phyloP scores from a whole-genome alignment of 768 basidiomycete genomes.

The Tremella fuciformis region DNA sequence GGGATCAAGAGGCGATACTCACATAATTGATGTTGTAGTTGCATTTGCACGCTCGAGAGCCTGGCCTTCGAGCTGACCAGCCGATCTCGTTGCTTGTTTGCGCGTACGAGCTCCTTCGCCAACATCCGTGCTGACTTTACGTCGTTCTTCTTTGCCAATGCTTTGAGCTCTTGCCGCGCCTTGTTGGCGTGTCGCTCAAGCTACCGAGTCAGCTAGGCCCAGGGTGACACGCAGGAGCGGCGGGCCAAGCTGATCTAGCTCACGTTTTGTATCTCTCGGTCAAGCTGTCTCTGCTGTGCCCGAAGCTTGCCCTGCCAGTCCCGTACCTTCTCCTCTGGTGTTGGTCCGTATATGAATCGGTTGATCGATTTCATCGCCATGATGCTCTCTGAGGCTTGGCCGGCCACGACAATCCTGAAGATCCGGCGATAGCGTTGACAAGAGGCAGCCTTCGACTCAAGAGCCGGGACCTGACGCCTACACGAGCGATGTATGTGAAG shows the following conservation, averaged over 20 bases:
- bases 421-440: neutral
- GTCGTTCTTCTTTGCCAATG: slow-evolving; percentile 85
- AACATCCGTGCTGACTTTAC: slow-evolving; percentile 87
- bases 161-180: slow-evolving; percentile 75
- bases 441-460: too few relatives aligned
- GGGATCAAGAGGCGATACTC: slow-evolving; percentile 43
- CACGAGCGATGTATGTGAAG: too few relatives aligned
- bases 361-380: slow-evolving; percentile 60
- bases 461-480: too few relatives aligned
- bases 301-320: slow-evolving; percentile 88
- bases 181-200: slow-evolving; percentile 79
- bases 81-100: slow-evolving; percentile 88
- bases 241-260: slow-evolving; percentile 22
- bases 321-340: slow-evolving; percentile 87
- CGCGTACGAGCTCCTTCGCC: slow-evolving; percentile 89
- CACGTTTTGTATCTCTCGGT: slow-evolving; percentile 95
- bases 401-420: neutral
- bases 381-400: too few relatives aligned
- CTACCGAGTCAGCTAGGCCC: slow-evolving; percentile 52
- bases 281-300: slow-evolving; percentile 73
- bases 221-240: neutral
- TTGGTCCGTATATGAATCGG: slow-evolving; percentile 91
- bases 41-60: slow-evolving; percentile 82
- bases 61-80: slow-evolving; percentile 89
- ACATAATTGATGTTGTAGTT: slow-evolving; percentile 91